phyloP scores from a whole-genome alignment of 208 protist species.

The Leishmania aethiopica region DNA sequence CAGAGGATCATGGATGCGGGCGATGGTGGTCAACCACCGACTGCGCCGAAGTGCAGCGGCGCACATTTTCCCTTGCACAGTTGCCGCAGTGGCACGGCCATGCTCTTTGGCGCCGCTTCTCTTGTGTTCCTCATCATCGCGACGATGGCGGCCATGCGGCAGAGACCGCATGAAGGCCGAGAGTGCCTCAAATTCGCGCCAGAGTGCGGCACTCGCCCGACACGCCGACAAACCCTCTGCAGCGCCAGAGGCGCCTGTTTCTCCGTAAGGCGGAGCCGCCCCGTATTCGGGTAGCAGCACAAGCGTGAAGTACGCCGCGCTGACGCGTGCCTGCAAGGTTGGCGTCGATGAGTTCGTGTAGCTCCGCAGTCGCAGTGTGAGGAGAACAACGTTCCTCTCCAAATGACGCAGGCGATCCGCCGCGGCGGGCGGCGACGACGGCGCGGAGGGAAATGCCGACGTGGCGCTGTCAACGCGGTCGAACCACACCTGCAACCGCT shows the following conservation, averaged over 20 bases:
- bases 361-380: constrained; percentile 12
- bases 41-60: constrained; percentile 22
- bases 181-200: constrained; percentile 24
- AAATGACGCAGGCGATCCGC: constrained; percentile 14
- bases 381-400: constrained; percentile 10
- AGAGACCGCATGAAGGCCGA: constrained; percentile 12
- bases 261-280: background rate
- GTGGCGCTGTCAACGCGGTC: constrained; percentile 19
- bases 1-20: constrained; percentile 3
- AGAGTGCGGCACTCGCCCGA: constrained; percentile 3
- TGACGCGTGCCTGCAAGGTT: too few species aligned
- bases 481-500: constrained; percentile 16
- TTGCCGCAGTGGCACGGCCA: background rate
- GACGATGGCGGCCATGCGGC: background rate
- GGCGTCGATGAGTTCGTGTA: background rate
- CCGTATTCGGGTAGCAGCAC: constrained; percentile 13
- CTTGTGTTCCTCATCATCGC: background rate
- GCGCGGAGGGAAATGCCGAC: background rate
- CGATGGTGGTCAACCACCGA: constrained; percentile 16
- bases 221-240: background rate
- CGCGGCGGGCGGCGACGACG: constrained; percentile 1
- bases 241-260: background rate
- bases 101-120: background rate
- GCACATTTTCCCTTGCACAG: background rate
- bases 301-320: constrained; percentile 5